Evolutionary conservation across 1,284 basidiomycete species (phyloP).

Genomic region (Trichosporon faecale): DNA sequence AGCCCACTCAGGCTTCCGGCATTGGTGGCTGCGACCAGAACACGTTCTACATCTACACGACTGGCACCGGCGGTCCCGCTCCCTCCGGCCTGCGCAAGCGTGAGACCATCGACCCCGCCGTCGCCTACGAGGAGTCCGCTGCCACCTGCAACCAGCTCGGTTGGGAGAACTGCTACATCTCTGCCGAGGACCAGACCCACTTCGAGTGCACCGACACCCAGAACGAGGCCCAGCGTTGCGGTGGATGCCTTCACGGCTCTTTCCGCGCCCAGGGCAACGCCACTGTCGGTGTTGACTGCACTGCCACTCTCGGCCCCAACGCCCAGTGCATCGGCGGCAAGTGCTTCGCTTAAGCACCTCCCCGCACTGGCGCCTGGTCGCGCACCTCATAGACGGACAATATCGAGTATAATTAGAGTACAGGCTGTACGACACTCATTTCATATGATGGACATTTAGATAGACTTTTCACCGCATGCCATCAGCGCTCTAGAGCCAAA

Average conservation of each 20-base stretch:
- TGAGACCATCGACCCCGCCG: conserved; percentile 7
- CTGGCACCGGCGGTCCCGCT: background rate
- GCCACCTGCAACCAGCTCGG: background rate
- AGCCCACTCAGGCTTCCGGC: background rate
- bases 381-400: background rate
- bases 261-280: background rate
- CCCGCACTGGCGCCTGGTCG: background rate
- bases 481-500: background rate
- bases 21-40: conserved; percentile 8
- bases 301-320: conserved; percentile 5
- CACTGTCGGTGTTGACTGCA: conserved; percentile 5
- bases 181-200: conserved; percentile 7
- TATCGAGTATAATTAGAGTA: background rate
- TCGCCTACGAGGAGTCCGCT: background rate
- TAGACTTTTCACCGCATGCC: conserved; percentile 5
- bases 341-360: background rate
- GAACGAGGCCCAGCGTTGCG: background rate
- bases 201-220: conserved; percentile 10
- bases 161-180: conserved; percentile 9
- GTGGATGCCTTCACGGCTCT: conserved; percentile 4
- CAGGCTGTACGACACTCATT: conserved; percentile 5
- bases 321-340: conserved; percentile 10
- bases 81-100: conserved; percentile 6
- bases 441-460: background rate
- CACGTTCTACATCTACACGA: conserved; percentile 8